A percentile compares a stretch with the other conserved stretches of the same genome.
Conservation (phyloP, 148 eudicot species). For the Simmondsia chinensis region DNA sequence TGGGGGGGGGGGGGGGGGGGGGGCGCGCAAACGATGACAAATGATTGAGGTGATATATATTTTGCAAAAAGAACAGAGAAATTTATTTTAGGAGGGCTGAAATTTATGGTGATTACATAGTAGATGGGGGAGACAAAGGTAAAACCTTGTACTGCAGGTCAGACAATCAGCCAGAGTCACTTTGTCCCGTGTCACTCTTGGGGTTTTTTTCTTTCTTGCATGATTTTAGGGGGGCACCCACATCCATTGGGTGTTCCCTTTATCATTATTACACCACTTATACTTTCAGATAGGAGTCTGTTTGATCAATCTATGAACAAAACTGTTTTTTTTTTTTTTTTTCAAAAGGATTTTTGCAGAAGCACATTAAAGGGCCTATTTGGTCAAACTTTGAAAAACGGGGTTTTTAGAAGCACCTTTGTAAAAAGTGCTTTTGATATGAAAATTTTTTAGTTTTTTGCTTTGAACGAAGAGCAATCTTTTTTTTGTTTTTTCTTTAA, state of each 20-base stretch:
- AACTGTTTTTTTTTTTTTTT: background rate
- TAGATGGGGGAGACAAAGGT: conserved; percentile 2
- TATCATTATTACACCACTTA: conserved; percentile 12
- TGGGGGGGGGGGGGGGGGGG: background rate
- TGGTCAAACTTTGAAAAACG: no score
- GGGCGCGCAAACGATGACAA: conserved; percentile 8
- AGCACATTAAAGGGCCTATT: no score
- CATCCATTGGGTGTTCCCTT: conserved; percentile 18
- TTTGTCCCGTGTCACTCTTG: conserved; percentile 21
- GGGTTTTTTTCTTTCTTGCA: conserved; percentile 19
- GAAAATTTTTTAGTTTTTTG: no score
- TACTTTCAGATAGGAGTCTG: no score
- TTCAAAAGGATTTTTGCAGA: no score
- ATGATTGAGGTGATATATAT: conserved; percentile 4
- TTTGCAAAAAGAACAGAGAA: conserved; percentile 4
- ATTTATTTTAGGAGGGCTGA: conserved; percentile 3
- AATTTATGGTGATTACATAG: conserved; percentile 9
- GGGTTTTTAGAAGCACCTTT: no score
- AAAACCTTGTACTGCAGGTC: conserved; percentile 24
- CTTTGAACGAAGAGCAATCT: no score
- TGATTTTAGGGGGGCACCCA: conserved; percentile 25
- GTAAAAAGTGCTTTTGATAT: no score
- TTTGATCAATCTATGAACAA: no score
- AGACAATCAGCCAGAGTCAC: conserved; percentile 21
- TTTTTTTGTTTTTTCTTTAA: no score